Conservation (phyloP, 257 asterid genomes). For the Datura wrightii region DNA sequence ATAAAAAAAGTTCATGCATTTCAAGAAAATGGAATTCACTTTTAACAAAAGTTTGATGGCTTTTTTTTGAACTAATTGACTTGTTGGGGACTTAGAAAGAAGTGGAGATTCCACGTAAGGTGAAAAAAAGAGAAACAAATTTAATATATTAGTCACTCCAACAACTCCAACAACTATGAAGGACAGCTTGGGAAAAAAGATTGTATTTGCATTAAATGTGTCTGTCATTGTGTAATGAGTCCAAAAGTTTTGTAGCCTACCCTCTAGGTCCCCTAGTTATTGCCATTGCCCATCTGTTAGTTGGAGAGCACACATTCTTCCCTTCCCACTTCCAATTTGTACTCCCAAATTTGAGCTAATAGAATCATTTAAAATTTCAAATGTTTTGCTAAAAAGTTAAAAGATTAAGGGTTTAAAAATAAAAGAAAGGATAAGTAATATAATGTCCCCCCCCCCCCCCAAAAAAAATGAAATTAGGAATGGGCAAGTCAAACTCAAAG, state of each 20-base stretch:
- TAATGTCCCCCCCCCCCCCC: too few species aligned
- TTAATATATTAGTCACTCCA: slow-evolving; percentile 7
- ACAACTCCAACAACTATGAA: slow-evolving; percentile 42
- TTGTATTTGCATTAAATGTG: slow-evolving; percentile 60
- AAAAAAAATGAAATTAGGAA: neutral
- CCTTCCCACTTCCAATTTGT: neutral
- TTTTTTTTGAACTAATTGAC: slow-evolving; percentile 25
- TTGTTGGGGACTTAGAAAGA: slow-evolving; percentile 29
- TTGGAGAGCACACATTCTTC: slow-evolving; percentile 24
- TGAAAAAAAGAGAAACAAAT: neutral
- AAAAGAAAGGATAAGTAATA: neutral
- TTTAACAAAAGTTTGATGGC: slow-evolving; percentile 31
- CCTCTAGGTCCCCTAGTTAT: slow-evolving; percentile 37
- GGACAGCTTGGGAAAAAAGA: slow-evolving; percentile 57
- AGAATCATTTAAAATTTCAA: neutral
- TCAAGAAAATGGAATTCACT: slow-evolving; percentile 30
- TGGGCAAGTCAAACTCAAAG: neutral
- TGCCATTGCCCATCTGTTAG: slow-evolving; percentile 40
- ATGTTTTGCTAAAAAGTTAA: neutral
- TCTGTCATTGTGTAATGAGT: slow-evolving; percentile 57
- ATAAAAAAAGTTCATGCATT: neutral
- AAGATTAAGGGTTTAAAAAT: neutral
- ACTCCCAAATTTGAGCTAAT: neutral
- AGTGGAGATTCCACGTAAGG: slow-evolving; percentile 30
- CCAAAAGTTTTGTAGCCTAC: slow-evolving; percentile 36